Evolutionary conservation across 805 yeast genomes (phyloP).

Genomic region (Komagataella pseudopastoris): DNA sequence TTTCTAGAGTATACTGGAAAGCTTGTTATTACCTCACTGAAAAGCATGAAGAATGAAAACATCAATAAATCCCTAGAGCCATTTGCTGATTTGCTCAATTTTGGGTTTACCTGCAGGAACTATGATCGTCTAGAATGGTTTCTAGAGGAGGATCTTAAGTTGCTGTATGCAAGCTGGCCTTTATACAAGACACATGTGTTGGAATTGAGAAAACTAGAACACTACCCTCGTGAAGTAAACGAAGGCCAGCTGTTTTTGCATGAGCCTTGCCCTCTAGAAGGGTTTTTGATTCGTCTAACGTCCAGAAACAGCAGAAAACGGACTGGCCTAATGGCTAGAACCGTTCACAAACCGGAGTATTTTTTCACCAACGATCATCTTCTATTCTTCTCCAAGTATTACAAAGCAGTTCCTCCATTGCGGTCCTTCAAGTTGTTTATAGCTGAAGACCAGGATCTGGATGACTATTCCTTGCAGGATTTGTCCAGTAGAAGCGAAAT

Average conservation of each 20-base stretch:
- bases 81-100: slow-evolving; percentile 15
- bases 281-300: slow-evolving; percentile 51
- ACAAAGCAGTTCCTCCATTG: slow-evolving; percentile 49
- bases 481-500: slow-evolving; percentile 18
- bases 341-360: slow-evolving; percentile 44
- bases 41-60: not conserved
- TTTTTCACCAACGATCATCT: slow-evolving; percentile 49
- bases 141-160: slow-evolving; percentile 26
- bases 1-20: slow-evolving; percentile 22
- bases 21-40: slow-evolving; percentile 13
- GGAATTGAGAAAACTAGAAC: slow-evolving; percentile 41
- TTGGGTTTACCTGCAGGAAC: slow-evolving; percentile 47
- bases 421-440: slow-evolving; percentile 2
- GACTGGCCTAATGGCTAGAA: slow-evolving; percentile 12
- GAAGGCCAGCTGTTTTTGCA: slow-evolving; percentile 10
- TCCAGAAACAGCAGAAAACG: slow-evolving; percentile 29
- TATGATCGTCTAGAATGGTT: slow-evolving; percentile 73
- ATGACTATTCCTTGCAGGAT: slow-evolving; percentile 10
- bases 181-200: slow-evolving; percentile 33
- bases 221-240: slow-evolving; percentile 20
- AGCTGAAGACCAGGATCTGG: slow-evolving; percentile 5
- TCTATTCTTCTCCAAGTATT: slow-evolving; percentile 42
- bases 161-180: slow-evolving; percentile 29
- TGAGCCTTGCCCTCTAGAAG: slow-evolving; percentile 75
- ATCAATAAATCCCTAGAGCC: slow-evolving; percentile 10